These are phyloP conservation scores for Lactuca sativa DNA, from an alignment of 129 eudicot genomes.

Conservation along the genomic window DNA sequence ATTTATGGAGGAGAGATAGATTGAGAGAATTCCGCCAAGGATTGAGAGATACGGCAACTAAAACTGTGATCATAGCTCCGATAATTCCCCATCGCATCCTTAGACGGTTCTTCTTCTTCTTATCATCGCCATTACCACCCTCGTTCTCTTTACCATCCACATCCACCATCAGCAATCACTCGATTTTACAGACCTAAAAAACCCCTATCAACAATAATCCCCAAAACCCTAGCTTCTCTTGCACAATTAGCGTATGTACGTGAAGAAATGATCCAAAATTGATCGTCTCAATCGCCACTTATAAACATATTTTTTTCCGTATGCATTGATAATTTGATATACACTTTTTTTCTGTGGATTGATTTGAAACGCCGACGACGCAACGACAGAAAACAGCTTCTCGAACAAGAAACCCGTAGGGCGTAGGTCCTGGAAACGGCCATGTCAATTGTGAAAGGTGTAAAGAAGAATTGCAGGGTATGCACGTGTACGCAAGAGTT, in stretches of 20 bases:
- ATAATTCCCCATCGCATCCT: constrained; percentile 31
- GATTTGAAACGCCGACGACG: constrained; percentile 8
- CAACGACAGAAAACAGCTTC: not conserved
- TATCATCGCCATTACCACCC: constrained; percentile 38
- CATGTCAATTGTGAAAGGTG: not conserved
- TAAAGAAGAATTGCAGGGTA: not conserved
- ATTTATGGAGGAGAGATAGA: constrained; percentile 27
- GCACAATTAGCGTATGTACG: not conserved
- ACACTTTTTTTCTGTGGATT: not conserved
- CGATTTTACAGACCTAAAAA: constrained; percentile 4
- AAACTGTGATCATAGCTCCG: constrained; percentile 43
- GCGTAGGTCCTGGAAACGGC: constrained; percentile 7
- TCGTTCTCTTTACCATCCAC: constrained; percentile 9
- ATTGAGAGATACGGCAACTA: constrained; percentile 37
- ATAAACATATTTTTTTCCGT: not conserved
- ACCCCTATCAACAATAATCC: not conserved
- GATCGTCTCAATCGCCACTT: not conserved
- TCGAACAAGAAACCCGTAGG: not conserved
- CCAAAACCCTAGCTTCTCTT: not conserved
- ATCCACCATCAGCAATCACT: constrained; percentile 17
- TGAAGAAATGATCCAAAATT: constrained; percentile 8
- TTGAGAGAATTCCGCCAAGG: constrained; percentile 22
- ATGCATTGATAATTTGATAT: not conserved
- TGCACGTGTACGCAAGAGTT: constrained; percentile 2
- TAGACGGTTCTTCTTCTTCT: not conserved